phyloP scores from a whole-genome alignment of 768 basidiomycete genomes.

The Mycena venus region DNA sequence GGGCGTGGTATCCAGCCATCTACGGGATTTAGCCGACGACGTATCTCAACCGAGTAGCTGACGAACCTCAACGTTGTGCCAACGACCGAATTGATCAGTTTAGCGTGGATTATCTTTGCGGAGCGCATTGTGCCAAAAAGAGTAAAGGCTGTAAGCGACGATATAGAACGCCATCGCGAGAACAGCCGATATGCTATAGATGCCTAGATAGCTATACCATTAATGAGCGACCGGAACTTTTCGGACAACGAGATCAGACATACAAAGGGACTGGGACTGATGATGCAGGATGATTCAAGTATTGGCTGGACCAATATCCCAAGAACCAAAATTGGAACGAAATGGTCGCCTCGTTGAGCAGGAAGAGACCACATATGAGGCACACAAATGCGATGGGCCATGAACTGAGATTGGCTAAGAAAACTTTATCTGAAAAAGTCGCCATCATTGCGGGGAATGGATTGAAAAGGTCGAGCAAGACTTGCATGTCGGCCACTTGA shows the following conservation, averaged over 20 bases:
- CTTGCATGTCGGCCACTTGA: slow-evolving; percentile 47
- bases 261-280: slow-evolving; percentile 52
- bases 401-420: slow-evolving; percentile 44
- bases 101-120: slow-evolving; percentile 43
- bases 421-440: slow-evolving; percentile 48
- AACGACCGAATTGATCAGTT: slow-evolving; percentile 52
- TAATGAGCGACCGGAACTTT: not conserved
- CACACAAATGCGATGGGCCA: slow-evolving; percentile 46
- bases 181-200: slow-evolving; percentile 47
- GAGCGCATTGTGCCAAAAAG: slow-evolving; percentile 49
- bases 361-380: slow-evolving; percentile 36
- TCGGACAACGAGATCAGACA: slow-evolving; percentile 12
- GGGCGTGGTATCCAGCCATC: slow-evolving; percentile 44
- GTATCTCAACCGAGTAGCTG: not conserved
- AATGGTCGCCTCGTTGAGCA: slow-evolving; percentile 38
- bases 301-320: slow-evolving; percentile 61
- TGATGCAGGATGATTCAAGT: slow-evolving; percentile 46
- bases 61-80: slow-evolving; percentile 52
- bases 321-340: slow-evolving; percentile 56
- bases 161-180: slow-evolving; percentile 41
- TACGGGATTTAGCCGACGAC: not conserved
- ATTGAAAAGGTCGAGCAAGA: not conserved
- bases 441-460: not conserved
- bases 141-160: slow-evolving; percentile 40
- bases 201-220: slow-evolving; percentile 51